Base-by-base conservation (phyloP, 768 basidiomycete genomes). In the Trametopsis cervina region DNA sequence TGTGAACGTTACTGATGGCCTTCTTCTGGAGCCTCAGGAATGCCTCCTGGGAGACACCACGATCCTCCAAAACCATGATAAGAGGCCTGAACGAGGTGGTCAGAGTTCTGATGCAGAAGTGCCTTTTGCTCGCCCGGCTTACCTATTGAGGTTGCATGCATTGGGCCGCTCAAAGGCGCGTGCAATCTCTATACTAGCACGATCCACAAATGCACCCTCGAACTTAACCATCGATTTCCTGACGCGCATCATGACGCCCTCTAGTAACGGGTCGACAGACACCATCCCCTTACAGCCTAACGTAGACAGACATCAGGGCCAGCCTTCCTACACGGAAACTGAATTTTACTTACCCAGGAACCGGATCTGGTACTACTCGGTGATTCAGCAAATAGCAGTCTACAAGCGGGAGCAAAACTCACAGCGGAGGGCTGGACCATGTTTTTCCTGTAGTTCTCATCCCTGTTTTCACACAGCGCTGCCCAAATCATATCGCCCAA, bases 181-280 rank as follows among this genome's bases (percentile, higher is more conserved):
- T 0, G 85, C 83, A 24, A 90, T 89, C 58, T 91, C 89, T 46
- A 91, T 82, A 17, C 75, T 75, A 3, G 83, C 82, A 9, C 57
- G 58, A 25, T 66, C 55, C 35, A 72, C 64, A 2, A 70, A 61
- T 0, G 65, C 73, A 4, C 73, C 77, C 13, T 73, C 64, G 52
- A 91, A 91, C 55, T 92, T 92, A 27, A 72, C 74, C 87, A 90
- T 90, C 0, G 84, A 85, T 4, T 66, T 63, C 26, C 89, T 71
- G 7, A 89, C 59, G 23, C 82, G 73, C 83, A 92, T 85, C 15
- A 72, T 74, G 42, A 82, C 76, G 0, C 80, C 80, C 41, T 74
- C 66, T 2, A 88, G 58, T 20, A 51, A 46, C 2, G 57, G 63
- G 56, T 92, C 89, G 10, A 91, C 72, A 3, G 67, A 72, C 0